phyloP scores from a whole-genome alignment of 495 filamentous ascomycete species.

The Podospora conica region DNA sequence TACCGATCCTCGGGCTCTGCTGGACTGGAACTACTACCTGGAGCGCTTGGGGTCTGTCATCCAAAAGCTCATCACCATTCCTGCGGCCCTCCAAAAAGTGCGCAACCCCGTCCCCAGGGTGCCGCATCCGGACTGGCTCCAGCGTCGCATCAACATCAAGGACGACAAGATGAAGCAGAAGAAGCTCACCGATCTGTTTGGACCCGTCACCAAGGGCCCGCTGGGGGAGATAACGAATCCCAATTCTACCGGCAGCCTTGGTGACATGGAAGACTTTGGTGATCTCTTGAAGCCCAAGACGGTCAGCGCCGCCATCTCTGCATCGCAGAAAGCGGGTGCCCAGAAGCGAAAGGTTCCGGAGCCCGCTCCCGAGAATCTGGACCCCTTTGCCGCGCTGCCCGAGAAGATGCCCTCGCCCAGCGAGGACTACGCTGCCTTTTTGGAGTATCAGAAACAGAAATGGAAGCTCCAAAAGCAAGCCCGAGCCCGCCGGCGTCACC shows the following conservation, averaged over 20 bases:
- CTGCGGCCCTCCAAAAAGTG: slow-evolving; percentile 90
- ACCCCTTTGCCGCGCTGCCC: slow-evolving; percentile 82
- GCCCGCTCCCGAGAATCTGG: slow-evolving; percentile 49
- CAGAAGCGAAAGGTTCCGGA: slow-evolving; percentile 82
- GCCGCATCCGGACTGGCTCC: slow-evolving; percentile 93
- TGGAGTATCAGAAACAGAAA: slow-evolving; percentile 96
- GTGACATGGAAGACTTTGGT: slow-evolving; percentile 85
- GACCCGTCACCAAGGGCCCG: slow-evolving; percentile 52
- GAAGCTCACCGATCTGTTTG: slow-evolving; percentile 94
- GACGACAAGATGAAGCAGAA: slow-evolving; percentile 97
- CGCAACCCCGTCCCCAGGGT: slow-evolving; percentile 91
- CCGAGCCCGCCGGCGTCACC: slow-evolving; percentile 74
- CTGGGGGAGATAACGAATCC: slow-evolving; percentile 69
- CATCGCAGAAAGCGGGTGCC: slow-evolving; percentile 39
- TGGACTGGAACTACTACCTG: slow-evolving; percentile 96
- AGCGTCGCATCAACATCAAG: slow-evolving; percentile 84
- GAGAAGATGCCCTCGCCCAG: slow-evolving; percentile 78
- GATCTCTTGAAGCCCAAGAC: slow-evolving; percentile 63
- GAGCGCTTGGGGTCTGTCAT: slow-evolving; percentile 94
- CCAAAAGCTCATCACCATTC: slow-evolving; percentile 98
- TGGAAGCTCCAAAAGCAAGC: slow-evolving; percentile 98
- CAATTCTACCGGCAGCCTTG: slow-evolving; percentile 41
- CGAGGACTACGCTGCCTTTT: slow-evolving; percentile 82
- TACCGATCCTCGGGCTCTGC: slow-evolving; percentile 80
- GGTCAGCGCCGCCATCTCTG: slow-evolving; percentile 50